Conservation (phyloP, 257 asterid species). For the Primulina eburnea region DNA sequence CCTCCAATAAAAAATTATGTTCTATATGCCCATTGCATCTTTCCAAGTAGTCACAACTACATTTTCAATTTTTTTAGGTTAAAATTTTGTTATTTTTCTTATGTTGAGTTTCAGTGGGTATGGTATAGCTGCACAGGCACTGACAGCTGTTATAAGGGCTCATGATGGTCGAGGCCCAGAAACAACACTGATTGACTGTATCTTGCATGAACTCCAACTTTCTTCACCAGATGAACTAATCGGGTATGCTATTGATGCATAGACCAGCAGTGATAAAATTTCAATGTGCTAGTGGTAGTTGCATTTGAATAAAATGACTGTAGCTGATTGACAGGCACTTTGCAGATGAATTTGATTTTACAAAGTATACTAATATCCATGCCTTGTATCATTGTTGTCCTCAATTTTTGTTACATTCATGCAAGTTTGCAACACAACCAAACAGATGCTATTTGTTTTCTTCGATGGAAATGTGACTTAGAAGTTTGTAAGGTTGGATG, state of each 20-base stretch:
- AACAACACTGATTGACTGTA: slow-evolving; percentile 50
- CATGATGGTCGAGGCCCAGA: slow-evolving; percentile 82
- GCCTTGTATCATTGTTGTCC: neutral
- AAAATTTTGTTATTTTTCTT: slow-evolving; percentile 1
- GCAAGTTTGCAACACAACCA: neutral
- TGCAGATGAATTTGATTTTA: slow-evolving; percentile 4
- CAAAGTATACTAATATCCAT: neutral
- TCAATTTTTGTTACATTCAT: neutral
- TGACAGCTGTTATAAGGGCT: slow-evolving; percentile 78
- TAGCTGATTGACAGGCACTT: neutral
- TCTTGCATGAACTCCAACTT: slow-evolving; percentile 48
- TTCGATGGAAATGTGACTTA: neutral
- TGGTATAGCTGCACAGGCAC: slow-evolving; percentile 82
- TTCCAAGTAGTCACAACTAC: neutral
- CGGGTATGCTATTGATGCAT: slow-evolving; percentile 45
- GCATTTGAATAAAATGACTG: neutral
- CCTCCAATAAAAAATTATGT: neutral
- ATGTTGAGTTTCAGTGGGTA: slow-evolving; percentile 62
- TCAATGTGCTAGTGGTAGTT: neutral
- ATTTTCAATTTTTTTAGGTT: neutral
- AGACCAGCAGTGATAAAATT: slow-evolving; percentile 5
- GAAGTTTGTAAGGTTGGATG: neutral
- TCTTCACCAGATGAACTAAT: slow-evolving; percentile 84
- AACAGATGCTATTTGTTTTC: neutral
- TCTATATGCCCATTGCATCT: neutral